Base-by-base conservation (phyloP, 768 basidiomycete genomes). In the Pleurotus citrinopileatus region DNA sequence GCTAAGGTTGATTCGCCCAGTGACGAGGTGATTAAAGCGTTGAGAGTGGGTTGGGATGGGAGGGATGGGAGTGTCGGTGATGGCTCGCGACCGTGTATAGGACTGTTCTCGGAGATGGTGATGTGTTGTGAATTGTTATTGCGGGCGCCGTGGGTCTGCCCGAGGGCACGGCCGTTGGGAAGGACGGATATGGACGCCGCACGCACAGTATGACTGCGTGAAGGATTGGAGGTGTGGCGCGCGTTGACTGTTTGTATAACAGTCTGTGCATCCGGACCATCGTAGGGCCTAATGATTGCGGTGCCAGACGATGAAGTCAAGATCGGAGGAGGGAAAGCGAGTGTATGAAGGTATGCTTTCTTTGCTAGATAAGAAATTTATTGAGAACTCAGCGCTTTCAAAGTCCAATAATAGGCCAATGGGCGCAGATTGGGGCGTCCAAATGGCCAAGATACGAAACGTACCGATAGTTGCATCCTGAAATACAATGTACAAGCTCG, bases 401-500 rank as follows among this genome's bases (percentile, higher is more conserved):
- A 51, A 22, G 37, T n/a, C 12, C 27, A 20, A 53, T 26, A 9
- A 32, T 25, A 23, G n/a, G 10, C 12, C 20, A 48, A 55, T 17
- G 27, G 46, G 56, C 17, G 48, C 48, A 51, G 13, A n/a, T 17
- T 37, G 7, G 34, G 26, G n/a, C n/a, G n/a, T n/a, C n/a, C n/a
- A n/a, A n/a, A 20, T 19, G 45, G 19, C 25, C 8, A 40, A 32
- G 55, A 56, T 56, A 58, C 43, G 51, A 55, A 38, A 80, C 95
- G 77, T 65, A 98, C 97, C 96, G 40, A 89, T 79, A 44, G 80
- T 76, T 53, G 97, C 84, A 72, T 98, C 97, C 59, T 83, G 81
- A 67, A 99, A 99, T 53, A 99, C 97, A 61, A 97, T 89, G 62
- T 95, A 74, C 36, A 96, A 89, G 65, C 91, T 95, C 32, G 92